Percentiles rank a stretch among this genome's conserved stretches.
Evolutionary conservation across 306 rosid genomes (phyloP).

Genomic region (Oxytropis ochrocephala): DNA sequence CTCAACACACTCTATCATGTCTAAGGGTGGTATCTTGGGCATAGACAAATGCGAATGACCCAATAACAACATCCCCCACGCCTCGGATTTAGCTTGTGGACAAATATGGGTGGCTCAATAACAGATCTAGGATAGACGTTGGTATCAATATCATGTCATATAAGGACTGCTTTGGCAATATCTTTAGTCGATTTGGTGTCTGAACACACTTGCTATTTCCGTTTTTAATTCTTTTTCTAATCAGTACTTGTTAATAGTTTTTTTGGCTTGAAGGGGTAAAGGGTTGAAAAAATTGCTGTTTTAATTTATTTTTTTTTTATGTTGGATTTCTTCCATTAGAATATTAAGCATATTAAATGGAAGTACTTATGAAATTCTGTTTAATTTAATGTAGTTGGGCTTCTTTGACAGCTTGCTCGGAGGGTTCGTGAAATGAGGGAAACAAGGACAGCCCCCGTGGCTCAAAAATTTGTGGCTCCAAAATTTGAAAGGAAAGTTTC

Average conservation of each 20-base stretch:
- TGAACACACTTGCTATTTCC: background rate
- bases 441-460: constrained; percentile 84
- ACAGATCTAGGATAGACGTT: no score
- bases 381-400: constrained; percentile 40
- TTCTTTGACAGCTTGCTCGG: constrained; percentile 80
- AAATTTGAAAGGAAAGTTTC: constrained; percentile 61
- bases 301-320: background rate
- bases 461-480: constrained; percentile 59
- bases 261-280: background rate
- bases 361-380: constrained; percentile 28
- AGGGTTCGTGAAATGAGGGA: constrained; percentile 99
- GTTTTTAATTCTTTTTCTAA: background rate
- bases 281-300: background rate
- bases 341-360: background rate
- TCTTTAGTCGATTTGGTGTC: no score
- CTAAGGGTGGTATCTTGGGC: no score
- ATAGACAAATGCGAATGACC: no score
- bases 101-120: no score
- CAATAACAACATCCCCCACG: no score
- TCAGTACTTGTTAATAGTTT: background rate
- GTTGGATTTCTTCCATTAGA: background rate
- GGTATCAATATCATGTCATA: no score
- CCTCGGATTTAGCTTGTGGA: no score
- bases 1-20: no score
- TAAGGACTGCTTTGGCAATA: no score